Conservation (phyloP, 2,329 filamentous ascomycete species). For the Proliferodiscus dingleyae region DNA sequence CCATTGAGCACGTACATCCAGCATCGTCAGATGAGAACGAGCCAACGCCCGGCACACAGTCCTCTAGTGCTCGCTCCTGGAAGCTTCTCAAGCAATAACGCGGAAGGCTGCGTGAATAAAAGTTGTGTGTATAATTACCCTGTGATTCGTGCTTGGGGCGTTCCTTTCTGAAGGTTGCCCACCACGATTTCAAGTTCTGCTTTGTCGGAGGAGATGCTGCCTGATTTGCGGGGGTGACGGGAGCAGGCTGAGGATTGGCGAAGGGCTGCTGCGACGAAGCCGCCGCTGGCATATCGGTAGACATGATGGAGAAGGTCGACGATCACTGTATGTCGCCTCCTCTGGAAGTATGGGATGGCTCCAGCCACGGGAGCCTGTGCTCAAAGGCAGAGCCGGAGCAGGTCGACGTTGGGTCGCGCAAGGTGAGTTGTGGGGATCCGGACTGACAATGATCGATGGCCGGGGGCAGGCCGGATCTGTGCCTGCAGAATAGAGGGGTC, state of each 20-base stretch:
- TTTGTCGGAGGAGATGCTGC: conserved; percentile 71
- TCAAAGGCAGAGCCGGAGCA: conserved; percentile 13
- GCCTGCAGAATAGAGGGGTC: not conserved
- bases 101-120: no score
- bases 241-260: conserved; percentile 26
- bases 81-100: no score
- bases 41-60: no score
- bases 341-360: conserved; percentile 7
- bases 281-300: conserved; percentile 20
- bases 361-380: conserved; percentile 6
- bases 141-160: conserved; percentile 51
- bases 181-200: conserved; percentile 91
- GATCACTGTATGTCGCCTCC: conserved; percentile 15
- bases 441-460: not conserved
- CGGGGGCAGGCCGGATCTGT: not conserved
- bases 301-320: conserved; percentile 19
- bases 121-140: conserved; percentile 47
- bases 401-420: conserved; percentile 12
- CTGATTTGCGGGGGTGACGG: conserved; percentile 17
- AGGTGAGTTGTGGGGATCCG: conserved; percentile 2
- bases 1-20: no score
- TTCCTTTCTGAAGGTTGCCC: conserved; percentile 85
- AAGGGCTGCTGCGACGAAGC: conserved; percentile 29
- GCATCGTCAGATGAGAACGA: no score
- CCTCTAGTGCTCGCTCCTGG: no score